Evolutionary conservation across 2,329 filamentous ascomycete species (phyloP).

Genomic region (Colletotrichum graminicola): DNA sequence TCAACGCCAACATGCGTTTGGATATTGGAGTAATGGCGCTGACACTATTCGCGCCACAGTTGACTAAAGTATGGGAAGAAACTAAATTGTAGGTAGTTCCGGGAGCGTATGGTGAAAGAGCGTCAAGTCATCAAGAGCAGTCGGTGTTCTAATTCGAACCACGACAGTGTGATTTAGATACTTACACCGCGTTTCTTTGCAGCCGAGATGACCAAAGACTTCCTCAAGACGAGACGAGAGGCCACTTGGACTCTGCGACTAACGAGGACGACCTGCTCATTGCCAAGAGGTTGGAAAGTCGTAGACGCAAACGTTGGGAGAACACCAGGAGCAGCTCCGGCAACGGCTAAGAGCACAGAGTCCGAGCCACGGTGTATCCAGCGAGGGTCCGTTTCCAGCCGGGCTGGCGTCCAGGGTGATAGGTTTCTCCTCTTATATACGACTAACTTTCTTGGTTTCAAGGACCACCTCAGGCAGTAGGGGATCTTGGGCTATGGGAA

Average conservation of each 20-base stretch:
- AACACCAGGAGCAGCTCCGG: neutral
- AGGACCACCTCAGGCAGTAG: no score
- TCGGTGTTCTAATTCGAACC: neutral
- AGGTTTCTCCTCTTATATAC: neutral
- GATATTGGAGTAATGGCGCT: no score
- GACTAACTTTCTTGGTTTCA: no score
- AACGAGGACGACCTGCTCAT: neutral
- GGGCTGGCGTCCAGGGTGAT: neutral
- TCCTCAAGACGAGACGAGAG: neutral
- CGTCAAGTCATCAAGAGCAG: neutral
- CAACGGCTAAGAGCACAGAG: neutral
- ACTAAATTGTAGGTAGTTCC: no score
- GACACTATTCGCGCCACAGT: no score
- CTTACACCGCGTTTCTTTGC: neutral
- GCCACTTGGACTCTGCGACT: neutral
- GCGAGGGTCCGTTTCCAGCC: neutral
- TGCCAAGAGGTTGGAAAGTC: neutral
- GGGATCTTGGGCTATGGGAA: no score
- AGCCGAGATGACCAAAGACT: neutral
- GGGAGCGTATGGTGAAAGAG: neutral
- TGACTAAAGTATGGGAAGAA: no score
- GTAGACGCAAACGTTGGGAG: neutral
- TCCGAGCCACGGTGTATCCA: neutral
- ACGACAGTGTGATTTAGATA: neutral
- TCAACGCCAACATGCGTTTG: no score